Base-by-base conservation (phyloP, 2,329 filamentous ascomycete genomes). In the Verticillium longisporum region DNA sequence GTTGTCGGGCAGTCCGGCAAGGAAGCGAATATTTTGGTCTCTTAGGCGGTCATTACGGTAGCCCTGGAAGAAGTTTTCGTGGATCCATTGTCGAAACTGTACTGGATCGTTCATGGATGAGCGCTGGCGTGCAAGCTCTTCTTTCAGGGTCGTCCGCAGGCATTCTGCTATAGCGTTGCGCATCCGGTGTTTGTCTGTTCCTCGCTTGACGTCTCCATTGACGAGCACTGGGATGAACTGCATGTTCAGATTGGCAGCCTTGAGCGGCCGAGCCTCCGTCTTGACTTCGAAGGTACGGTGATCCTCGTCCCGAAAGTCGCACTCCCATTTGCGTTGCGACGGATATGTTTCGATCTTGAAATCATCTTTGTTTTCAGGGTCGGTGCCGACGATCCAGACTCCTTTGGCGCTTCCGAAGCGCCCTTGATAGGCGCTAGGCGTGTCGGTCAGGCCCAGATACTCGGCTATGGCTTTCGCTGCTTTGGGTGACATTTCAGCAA, bases 351-450 rank as follows among this genome's bases (percentile, higher is more conserved):
- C 80, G 53, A 92, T 89, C 88, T 87, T 90, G 15, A 85, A 73
- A 0, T 76, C 69, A 1, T 80, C 74, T 1, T 74, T 73, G 1
- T 80, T 74, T 1, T 74, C 73, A 0, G 71, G 72, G 32, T 83
- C 79, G 0, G 75, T 68, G 65, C 88, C 86, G 5, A 88, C 72
- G 56, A 88, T 80, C 90, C 89, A 93, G 65, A 93, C 78, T 0
- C 90, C 91, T 70, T 94, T 94, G 0, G 88, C 88, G 18, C 88
- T 84, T 10, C 85, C 88, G 38, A 93, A 82, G 0, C 91, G 83
- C 1, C 78, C 89, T 71, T 94, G 90, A 55, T 88, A 86, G 0
- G 81, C 87, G 38, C 83, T 83, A 0, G 89, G 88, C 0, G 83
- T 70, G n/a, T 82, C 78, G 0, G 70, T 66, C 0, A 88, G 72